Base-by-base conservation (phyloP, 2,329 filamentous ascomycete species). In the Nemania sp. region DNA sequence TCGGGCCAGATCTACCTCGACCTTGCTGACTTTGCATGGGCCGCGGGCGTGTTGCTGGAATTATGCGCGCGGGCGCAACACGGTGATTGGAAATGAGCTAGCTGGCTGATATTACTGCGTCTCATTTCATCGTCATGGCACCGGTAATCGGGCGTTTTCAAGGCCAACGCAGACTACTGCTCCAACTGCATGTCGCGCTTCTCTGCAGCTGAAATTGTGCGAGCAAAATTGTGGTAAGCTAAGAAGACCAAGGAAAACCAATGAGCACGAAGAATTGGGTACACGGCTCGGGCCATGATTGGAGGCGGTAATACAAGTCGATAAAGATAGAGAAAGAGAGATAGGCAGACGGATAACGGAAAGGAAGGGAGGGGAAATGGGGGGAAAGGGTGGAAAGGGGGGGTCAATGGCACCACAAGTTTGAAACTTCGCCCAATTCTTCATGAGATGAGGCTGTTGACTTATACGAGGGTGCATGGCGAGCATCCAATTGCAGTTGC, bases 1-100 rank as follows among this genome's bases (percentile, higher is more conserved):
- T 66, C 62, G 7, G 54, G 61, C 43, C 65, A 66, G 52, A 58
- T 67, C 24, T 66, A 68, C 43, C 61, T 68, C 31, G 65, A 66
- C 22, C 49, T 28, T n/a, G 34, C 47, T n/a, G 64, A 68, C 46
- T 68, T 68, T 22, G 61, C 61, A 43, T 66, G 63, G 66, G 64
- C 66, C 30, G 65, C 63, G 15, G 59, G 57, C 26, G 60, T 64
- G 14, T 52, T 67, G 22, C 57, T 65, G 20, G 64, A 67, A 31
- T 61, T 68, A n/a, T 67, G 62, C 46, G 51, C 34, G 17, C 58
- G 65, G 34, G 62, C 60, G 28, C 61, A 44, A 40, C 54, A 43
- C 20, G 59, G 60, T 36, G 50, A 60, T 55, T 60, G 54, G 54
- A 61, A 50, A 37, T 41, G 39, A 43, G 44, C 26, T 34, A 36